These are phyloP conservation scores for Gossypium australe DNA, from an alignment of 345 rosid species.

Conservation along the genomic window DNA sequence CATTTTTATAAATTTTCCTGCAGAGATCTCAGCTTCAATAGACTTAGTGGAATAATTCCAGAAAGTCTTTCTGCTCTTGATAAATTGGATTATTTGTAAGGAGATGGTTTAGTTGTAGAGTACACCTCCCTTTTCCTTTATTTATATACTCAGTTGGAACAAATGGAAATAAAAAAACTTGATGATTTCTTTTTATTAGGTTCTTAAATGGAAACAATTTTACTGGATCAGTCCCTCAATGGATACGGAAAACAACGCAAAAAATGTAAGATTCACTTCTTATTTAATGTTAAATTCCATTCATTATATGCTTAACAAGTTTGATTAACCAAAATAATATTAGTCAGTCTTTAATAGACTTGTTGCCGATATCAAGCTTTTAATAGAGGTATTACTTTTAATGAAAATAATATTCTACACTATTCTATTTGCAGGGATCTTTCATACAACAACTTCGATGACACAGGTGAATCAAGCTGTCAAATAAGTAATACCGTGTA, in stretches of 20 bases:
- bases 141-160: not conserved
- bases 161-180: not conserved
- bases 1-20: not conserved
- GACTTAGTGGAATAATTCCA: conserved; percentile 32
- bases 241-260: not conserved
- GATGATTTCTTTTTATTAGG: conserved; percentile 7
- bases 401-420: too few species aligned
- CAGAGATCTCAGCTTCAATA: conserved; percentile 51
- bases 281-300: not conserved
- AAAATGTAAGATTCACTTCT: conserved; percentile 3
- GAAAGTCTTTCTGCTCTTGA: not conserved
- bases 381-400: too few species aligned
- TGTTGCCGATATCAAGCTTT: too few species aligned
- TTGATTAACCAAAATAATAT: not conserved
- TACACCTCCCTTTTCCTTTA: not conserved
- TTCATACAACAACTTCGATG: too few species aligned
- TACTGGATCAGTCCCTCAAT: conserved; percentile 22
- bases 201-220: conserved; percentile 34
- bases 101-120: not conserved
- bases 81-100: conserved; percentile 6
- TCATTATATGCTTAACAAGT: not conserved
- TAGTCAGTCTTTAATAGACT: too few species aligned
- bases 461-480: too few species aligned
- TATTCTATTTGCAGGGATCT: too few species aligned
- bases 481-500: too few species aligned